A percentile compares a stretch with the other conserved stretches of the same genome.
Evolutionary conservation across 129 eudicot genomes (phyloP).

Genomic region (Solidago caesia): DNA sequence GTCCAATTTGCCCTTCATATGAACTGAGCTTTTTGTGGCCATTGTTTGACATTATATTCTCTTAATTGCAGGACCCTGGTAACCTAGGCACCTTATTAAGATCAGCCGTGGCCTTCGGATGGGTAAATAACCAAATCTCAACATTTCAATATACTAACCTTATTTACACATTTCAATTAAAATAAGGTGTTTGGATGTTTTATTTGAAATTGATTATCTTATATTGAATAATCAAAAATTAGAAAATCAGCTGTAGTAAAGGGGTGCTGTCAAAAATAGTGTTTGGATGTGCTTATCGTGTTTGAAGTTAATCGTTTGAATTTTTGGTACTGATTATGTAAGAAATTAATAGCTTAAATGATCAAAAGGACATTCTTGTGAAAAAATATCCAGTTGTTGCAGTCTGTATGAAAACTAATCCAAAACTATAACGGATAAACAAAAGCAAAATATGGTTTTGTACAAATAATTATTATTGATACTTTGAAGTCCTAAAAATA

Average conservation of each 20-base stretch:
- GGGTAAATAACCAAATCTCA: conserved; percentile 53
- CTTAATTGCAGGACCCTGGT: conserved; percentile 84
- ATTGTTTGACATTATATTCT: conserved; percentile 21
- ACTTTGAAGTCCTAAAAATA: too few relatives aligned
- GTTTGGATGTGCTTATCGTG: background rate
- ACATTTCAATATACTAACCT: background rate
- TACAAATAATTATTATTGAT: too few relatives aligned
- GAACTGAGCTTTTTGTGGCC: conserved; percentile 13
- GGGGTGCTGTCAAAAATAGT: background rate
- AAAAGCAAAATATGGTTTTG: too few relatives aligned
- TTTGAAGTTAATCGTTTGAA: too few relatives aligned
- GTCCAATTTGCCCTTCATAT: background rate
- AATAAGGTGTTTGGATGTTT: background rate
- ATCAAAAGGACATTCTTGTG: too few relatives aligned
- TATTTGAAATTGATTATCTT: background rate
- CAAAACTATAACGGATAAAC: too few relatives aligned
- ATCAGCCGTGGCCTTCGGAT: conserved; percentile 84
- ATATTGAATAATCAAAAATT: background rate
- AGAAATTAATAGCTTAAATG: too few relatives aligned
- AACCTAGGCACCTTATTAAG: conserved; percentile 91
- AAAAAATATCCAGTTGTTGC: too few relatives aligned
- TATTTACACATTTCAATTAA: background rate
- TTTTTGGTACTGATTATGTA: too few relatives aligned
- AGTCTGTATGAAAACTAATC: too few relatives aligned
- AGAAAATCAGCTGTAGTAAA: background rate